Evolutionary conservation across 1,284 basidiomycete genomes (phyloP), one percentile per base, ranked within the genome.

Genomic region (Austroboletus niveus): DNA sequence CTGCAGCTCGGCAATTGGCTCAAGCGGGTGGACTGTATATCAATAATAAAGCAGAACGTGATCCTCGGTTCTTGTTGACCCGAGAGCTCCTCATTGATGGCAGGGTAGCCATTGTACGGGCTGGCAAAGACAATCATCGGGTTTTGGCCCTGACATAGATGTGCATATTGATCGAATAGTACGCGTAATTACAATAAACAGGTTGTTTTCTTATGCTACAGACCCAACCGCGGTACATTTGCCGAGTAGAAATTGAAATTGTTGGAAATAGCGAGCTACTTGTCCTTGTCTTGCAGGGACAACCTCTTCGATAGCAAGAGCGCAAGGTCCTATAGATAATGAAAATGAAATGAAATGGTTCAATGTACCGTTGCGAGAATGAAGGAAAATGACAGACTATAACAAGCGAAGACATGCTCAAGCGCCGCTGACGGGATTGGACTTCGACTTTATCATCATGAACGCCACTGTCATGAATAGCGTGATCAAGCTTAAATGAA

Each of bases 51-150:
- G 67, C 69, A 14, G 65, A 83, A 30, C 55, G 52, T 9, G 72
- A 78, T 35, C 69, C 79, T 27, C 72, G 74, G 34, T 72, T 74
- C 52, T 75, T 66, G 44, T 58, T 92, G 17, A 55, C 64, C n/a
- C 57, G 60, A 22, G 60, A 59, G 0, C 77, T 87, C 57, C 72
- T 95, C 35, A 71, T 94, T 14, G 84, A 86, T 57, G 75, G 72
- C 10, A 76, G 76, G 38, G 63, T 94, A 7, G 81, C 79, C 10
- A 79, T 95, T 51, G 58, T 95, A 22, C 79, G 88, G 45, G 80
- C 83, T 31, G 93, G 93, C 6, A 92, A 87, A 69, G 82, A 87
- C 56, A 87, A 85, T 47, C 75, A 87, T 52, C 69, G 84, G n/a
- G 76, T 94, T 43, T n/a, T n/a, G n/a, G n/a, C n/a, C n/a, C n/a